phyloP scores from a whole-genome alignment of 2,329 filamentous ascomycete genomes.

The Aspergillus carbonarius region DNA sequence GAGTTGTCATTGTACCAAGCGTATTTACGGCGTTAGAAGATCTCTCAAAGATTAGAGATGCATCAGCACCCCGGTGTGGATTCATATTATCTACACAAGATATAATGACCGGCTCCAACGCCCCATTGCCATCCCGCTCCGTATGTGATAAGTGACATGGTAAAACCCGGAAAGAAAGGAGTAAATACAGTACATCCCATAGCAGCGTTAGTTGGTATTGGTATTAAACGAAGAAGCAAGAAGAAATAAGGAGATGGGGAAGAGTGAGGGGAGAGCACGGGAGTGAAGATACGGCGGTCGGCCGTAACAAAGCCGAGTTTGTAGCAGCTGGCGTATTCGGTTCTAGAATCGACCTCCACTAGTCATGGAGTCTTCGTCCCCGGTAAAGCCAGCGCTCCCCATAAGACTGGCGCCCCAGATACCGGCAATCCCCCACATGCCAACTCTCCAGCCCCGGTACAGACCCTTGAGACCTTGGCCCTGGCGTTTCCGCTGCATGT shows the following conservation, averaged over 20 bases:
- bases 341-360: slow-evolving; percentile 35
- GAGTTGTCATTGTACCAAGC: no score
- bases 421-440: slow-evolving; percentile 56
- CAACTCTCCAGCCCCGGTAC: slow-evolving; percentile 59
- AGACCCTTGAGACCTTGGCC: slow-evolving; percentile 57
- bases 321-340: not conserved
- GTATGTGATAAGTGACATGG: not conserved
- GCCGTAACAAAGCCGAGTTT: not conserved
- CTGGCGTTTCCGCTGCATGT: slow-evolving; percentile 43
- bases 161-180: not conserved
- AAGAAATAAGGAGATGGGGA: not conserved
- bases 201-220: slow-evolving; percentile 8
- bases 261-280: not conserved
- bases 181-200: slow-evolving; percentile 10
- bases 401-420: slow-evolving; percentile 54
- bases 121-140: not conserved
- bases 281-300: not conserved
- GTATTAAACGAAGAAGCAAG: slow-evolving; percentile 5
- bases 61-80: no score
- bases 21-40: no score
- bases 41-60: no score
- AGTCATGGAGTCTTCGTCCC: slow-evolving; percentile 36
- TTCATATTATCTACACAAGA: not conserved
- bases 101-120: not conserved
- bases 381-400: slow-evolving; percentile 37